These are phyloP conservation scores for Leersia perrieri DNA, from an alignment of 176 grass and related monocot genomes.

Conservation along the genomic window DNA sequence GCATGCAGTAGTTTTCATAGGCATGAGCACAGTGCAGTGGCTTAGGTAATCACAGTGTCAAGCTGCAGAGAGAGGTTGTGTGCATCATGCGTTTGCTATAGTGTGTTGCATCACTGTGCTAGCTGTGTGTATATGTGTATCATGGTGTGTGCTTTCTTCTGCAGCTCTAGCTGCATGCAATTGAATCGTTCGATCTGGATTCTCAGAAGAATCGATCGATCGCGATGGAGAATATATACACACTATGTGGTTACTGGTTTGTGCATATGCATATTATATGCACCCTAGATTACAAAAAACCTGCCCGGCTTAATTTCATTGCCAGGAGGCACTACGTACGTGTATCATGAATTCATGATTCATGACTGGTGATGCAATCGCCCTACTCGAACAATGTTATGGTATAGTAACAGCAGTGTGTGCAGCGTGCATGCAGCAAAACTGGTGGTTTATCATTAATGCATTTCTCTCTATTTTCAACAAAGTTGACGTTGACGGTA, in stretches of 20 bases:
- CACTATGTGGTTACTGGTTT: constrained; percentile 2
- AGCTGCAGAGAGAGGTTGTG: background rate
- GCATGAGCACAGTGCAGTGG: constrained; percentile 8
- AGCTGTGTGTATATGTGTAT: background rate
- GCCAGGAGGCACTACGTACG: background rate
- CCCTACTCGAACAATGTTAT: constrained; percentile 7
- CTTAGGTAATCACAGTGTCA: constrained; percentile 40
- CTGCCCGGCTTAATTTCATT: constrained; percentile 25
- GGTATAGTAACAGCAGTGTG: background rate
- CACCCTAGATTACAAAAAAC: constrained; percentile 38
- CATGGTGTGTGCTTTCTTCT: background rate
- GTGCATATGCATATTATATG: background rate
- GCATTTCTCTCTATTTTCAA: background rate
- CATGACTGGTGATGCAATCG: constrained; percentile 14
- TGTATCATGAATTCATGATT: too few relatives aligned
- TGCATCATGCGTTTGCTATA: constrained; percentile 7
- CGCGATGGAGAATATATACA: background rate
- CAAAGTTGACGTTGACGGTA: too few relatives aligned
- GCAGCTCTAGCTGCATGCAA: background rate
- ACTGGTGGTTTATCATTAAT: background rate
- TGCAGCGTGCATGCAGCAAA: background rate
- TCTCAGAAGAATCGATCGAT: constrained; percentile 14
- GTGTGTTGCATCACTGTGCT: constrained; percentile 29
- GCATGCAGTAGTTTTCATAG: constrained; percentile 49
- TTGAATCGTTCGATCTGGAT: constrained; percentile 16